Conservation (phyloP, 192 early-diverging fungal species). For the Coemansia sp. region DNA sequence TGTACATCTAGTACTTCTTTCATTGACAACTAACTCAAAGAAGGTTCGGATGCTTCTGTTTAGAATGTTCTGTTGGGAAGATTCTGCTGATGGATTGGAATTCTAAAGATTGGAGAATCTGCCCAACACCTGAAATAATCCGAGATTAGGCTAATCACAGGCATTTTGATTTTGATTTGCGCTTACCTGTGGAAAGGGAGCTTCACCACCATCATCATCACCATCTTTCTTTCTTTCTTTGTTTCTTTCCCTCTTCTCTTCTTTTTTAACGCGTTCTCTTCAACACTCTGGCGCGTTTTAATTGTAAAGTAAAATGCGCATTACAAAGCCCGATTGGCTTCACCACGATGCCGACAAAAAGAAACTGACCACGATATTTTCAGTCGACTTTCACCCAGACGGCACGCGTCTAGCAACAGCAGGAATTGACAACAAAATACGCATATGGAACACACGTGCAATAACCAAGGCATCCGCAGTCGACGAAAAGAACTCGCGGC, state of each 20-base stretch:
- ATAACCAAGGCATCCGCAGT: slow-evolving; percentile 33
- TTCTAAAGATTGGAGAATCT: not conserved
- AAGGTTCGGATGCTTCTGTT: slow-evolving; percentile 5
- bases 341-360: slow-evolving; percentile 69
- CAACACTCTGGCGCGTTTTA: not conserved
- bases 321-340: slow-evolving; percentile 71
- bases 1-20: not conserved
- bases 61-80: slow-evolving; percentile 17
- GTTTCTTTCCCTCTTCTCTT: not conserved
- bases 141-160: not conserved
- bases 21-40: not conserved
- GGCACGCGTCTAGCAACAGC: slow-evolving; percentile 83
- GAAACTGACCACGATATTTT: slow-evolving; percentile 71
- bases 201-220: not conserved
- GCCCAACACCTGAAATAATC: not conserved
- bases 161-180: too few species aligned
- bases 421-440: slow-evolving; percentile 84
- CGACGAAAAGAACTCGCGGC: slow-evolving; percentile 50
- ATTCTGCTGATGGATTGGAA: slow-evolving; percentile 8
- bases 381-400: slow-evolving; percentile 82
- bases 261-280: not conserved
- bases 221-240: not conserved
- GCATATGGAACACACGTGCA: slow-evolving; percentile 81
- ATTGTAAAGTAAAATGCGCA: slow-evolving; percentile 56
- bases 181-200: not conserved